phyloP scores from a whole-genome alignment of 129 eudicot species.

The Tanacetum coccineum region DNA sequence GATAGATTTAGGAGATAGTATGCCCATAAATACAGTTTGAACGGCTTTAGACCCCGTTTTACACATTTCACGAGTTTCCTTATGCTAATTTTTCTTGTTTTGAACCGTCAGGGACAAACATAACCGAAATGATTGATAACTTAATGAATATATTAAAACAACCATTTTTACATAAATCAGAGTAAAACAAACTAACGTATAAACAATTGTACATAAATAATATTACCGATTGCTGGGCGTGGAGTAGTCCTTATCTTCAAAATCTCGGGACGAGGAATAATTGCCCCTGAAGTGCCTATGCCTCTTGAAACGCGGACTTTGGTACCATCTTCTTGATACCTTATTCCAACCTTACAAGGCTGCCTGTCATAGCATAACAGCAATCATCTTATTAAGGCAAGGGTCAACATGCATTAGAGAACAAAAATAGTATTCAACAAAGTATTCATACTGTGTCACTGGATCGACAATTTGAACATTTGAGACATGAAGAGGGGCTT shows the following conservation, averaged over 20 bases:
- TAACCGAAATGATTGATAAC: neutral
- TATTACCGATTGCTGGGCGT: slow-evolving; percentile 72
- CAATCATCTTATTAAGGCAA: slow-evolving; percentile 1
- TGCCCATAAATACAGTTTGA: too few relatives aligned
- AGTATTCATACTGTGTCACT: slow-evolving; percentile 58
- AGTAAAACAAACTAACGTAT: neutral
- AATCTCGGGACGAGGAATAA: slow-evolving; percentile 94
- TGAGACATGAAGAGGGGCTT: slow-evolving; percentile 97
- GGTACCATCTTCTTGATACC: slow-evolving; percentile 82
- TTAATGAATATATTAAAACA: neutral
- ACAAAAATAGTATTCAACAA: neutral
- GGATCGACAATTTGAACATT: slow-evolving; percentile 94
- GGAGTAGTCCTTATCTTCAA: slow-evolving; percentile 82
- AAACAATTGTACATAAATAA: neutral
- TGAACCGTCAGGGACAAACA: too few relatives aligned
- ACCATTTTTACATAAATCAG: neutral
- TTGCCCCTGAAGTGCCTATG: slow-evolving; percentile 78
- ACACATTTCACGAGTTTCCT: too few relatives aligned
- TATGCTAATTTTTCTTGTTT: too few relatives aligned
- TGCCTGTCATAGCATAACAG: slow-evolving; percentile 40
- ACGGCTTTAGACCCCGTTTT: too few relatives aligned
- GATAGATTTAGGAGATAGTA: too few relatives aligned
- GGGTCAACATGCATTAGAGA: neutral
- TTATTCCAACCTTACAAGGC: slow-evolving; percentile 77
- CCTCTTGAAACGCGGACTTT: slow-evolving; percentile 93